Base-by-base conservation (phyloP, 805 yeast species). In the Starmera pachycereana region DNA sequence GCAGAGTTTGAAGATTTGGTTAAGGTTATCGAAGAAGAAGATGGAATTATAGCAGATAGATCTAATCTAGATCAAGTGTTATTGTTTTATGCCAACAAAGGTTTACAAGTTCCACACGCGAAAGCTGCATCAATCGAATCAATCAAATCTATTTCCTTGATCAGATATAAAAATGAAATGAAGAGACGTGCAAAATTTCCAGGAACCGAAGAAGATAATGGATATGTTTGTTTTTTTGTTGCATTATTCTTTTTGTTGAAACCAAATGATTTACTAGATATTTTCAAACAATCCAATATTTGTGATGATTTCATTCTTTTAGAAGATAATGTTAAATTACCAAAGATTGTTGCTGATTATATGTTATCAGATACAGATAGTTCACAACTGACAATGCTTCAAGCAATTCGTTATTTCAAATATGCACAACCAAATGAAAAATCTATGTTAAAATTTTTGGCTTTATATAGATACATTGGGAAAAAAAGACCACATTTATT, bases 31-130 rank as follows among this genome's bases (percentile, higher is more conserved):
- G 89, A 81, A 48, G 41, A 46, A 0, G 16, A 57, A 11, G 64
- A 63, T 42, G 65, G 60, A 4, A 50, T 74, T 8, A 48, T 48
- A 9, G 56, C 78, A 41, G 61, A 63, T 1, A 54, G 53, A 29
- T 61, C 61, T 3, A 78, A 73, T 50, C 69, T 80, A 46, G 76
- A 79, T 41, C 65, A 68, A 27, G 63, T 74, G 14, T 53, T 81
- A 30, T 54, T 75, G 28, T 62, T 65, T 35, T 51, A 71, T 16
- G 57, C 74, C 14, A 62, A 73, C 4, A 77, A 72, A 50, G 90
- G 89, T 0, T 56, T 81, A 33, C 69, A 72, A 31, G 58, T 75
- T 8, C 76, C 86, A 8, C 76, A 72, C 41, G 65, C 79, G 16
- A 72, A 70, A 42, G 69, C 66, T 9, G 60, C 67, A 3, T 71